A percentile compares a stretch with the other conserved stretches of the same genome.
Conservation (phyloP, 2,329 filamentous ascomycete species). For the Monilinia fructicola region DNA sequence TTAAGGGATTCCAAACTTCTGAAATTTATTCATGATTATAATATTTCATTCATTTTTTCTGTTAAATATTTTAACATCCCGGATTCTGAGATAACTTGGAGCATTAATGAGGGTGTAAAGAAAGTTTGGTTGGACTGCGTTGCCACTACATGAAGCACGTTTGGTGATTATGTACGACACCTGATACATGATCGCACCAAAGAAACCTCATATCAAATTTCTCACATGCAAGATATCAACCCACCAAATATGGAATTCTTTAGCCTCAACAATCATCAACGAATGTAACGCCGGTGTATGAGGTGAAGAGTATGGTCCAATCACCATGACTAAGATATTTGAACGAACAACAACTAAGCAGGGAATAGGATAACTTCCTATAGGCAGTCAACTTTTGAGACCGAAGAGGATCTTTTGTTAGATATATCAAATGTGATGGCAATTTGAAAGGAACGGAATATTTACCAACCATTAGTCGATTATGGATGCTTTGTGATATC, state of each 20-base stretch:
- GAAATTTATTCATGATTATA: background rate
- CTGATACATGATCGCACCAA: background rate
- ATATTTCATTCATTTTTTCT: background rate
- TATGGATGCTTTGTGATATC: background rate
- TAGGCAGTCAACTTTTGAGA: background rate
- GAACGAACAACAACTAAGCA: background rate
- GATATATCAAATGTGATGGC: background rate
- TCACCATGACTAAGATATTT: background rate
- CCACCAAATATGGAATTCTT: background rate
- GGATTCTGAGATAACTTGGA: background rate
- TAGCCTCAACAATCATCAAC: background rate
- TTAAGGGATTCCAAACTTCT: no score
- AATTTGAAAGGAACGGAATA: background rate
- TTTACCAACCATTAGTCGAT: background rate
- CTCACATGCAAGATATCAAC: background rate
- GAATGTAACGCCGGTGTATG: background rate
- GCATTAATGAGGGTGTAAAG: background rate
- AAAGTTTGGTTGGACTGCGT: background rate
- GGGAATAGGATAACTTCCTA: constrained; percentile 14
- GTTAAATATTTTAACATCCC: background rate
- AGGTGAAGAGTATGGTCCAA: background rate
- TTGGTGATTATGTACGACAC: background rate
- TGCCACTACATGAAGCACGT: background rate
- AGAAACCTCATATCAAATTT: background rate
- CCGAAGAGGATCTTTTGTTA: background rate